phyloP scores from a whole-genome alignment of 176 grass and related monocot genomes.

The Hyparrhenia diplandra region DNA sequence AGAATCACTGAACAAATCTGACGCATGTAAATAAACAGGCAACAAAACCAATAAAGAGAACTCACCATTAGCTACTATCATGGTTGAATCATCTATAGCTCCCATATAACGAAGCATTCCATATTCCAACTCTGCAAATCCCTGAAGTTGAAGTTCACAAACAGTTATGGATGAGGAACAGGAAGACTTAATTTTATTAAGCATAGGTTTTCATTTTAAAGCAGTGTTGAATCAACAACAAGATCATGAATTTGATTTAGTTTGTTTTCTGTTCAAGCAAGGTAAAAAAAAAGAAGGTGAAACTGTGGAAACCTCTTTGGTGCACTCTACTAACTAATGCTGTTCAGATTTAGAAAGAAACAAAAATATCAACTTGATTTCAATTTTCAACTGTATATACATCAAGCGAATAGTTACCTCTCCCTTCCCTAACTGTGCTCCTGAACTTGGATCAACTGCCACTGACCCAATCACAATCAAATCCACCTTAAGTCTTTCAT shows the following conservation, averaged over 20 bases:
- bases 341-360: neutral
- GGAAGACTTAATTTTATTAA: too few relatives aligned
- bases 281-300: neutral
- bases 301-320: neutral
- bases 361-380: neutral
- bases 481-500: constrained; percentile 83
- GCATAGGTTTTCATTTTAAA: too few relatives aligned
- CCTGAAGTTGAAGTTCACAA: too few relatives aligned
- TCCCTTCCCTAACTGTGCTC: constrained; percentile 82
- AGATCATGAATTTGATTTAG: neutral
- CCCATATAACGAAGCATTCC: constrained; percentile 96
- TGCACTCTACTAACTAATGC: neutral
- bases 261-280: neutral
- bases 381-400: neutral
- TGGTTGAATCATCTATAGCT: constrained; percentile 85
- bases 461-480: constrained; percentile 84
- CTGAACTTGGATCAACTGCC: constrained; percentile 91
- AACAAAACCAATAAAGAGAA: constrained; percentile 14
- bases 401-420: constrained; percentile 51
- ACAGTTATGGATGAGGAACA: too few relatives aligned
- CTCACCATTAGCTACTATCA: constrained; percentile 82
- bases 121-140: constrained; percentile 67
- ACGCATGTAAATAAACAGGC: neutral
- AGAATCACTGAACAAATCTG: neutral
- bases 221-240: neutral